Evolutionary conservation across 768 basidiomycete genomes (phyloP), one percentile per base, ranked within the genome.

Genomic region (Lactarius hatsudake): DNA sequence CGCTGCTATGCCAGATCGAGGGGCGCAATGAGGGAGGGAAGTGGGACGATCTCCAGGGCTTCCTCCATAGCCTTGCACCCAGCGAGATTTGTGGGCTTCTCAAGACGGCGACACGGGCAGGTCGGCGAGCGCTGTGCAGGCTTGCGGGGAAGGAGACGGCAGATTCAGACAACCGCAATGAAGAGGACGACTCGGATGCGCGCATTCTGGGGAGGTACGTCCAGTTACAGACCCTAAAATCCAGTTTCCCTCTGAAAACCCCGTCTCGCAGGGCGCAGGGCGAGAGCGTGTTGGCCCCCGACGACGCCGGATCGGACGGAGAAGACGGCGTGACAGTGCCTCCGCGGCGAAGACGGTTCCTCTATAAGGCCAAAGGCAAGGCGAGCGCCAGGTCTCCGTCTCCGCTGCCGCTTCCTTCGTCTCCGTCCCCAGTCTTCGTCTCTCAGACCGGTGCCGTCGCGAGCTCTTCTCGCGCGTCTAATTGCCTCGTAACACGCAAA

Each of bases 321-420:
- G 55, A 56, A 34, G 51, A 26, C 15, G 51, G 17, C 51, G 13
- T 7, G 26, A 7, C 1, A 26, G 23, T 26, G 13, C 26, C 51
- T 13, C 10, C 26, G 13, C 51, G 51, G 23, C 23, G 12, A 15
- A 28, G 23, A 18, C 30, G 8, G 55, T 56, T 56, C 9, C 55
- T 34, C 30, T 23, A 56, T 53, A 56, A 56, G 36, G 62, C 48
- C 53, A 63, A 56, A 55, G 62, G 62, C 51, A 56, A 40, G 38
- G 62, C 54, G 15, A 20, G 62, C 54, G 48, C 61, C 18, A 3
- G 36, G 18, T 36, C 62, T 23, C 48, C 53, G n/a, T 54, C 54
- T 55, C 54, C 54, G 30, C 28, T 3, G 28, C 30, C 7, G 30
- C 30, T 32, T 55, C 17, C 54, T 34, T 32, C 18, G 20, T 30